A percentile compares a stretch with the other conserved stretches of the same genome.
Evolutionary conservation across 129 eudicot species (phyloP).

Genomic region (sunflower (Helianthus annuus)): HanXRQr2.0-SUNRISE NC_035441.2:182570927-182571426

Average conservation of each 20-base stretch:
- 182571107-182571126: neutral
- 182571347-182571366: neutral
- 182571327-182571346: slow-evolving; percentile 17
- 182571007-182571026: neutral
- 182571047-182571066: neutral
- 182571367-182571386: neutral
- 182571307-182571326: slow-evolving; percentile 7
- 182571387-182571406: neutral
- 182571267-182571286: neutral
- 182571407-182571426: slow-evolving; percentile 6
- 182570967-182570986: neutral
- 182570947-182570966: no score
- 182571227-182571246: neutral
- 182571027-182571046: neutral
- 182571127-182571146: neutral
- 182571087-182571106: neutral
- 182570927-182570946: no score
- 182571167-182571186: neutral
- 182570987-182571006: neutral
- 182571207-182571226: neutral
- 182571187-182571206: neutral
- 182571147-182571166: no score
- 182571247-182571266: slow-evolving; percentile 4
- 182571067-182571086: neutral
- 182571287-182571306: slow-evolving; percentile 2